Base-by-base conservation (phyloP, 177 flowering plant genomes). In the Vitis hybrid region DNA sequence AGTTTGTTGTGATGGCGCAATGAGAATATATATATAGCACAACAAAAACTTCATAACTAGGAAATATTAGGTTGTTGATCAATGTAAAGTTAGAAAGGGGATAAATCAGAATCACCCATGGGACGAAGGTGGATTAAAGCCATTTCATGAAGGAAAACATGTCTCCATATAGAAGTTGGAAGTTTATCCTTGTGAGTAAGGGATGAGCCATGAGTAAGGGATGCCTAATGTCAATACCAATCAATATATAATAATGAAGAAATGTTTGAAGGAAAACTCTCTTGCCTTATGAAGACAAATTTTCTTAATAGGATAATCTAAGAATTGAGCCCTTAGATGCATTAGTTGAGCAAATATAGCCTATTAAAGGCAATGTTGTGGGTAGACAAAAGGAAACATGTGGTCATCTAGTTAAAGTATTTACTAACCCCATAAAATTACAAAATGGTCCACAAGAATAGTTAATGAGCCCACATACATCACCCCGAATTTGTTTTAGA, bases 1-100 rank as follows among this genome's bases (percentile, higher is more conserved):
- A 26, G 29, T 26, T 0, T 26, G 0, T 26, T 26, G 29, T 26
- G 29, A 26, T 26, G 0, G 29, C 0, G 0, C 0, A 26, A 26
- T 26, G 29, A 26, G 29, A 26, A 26, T 26, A 26, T 0, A 26
- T 26, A 26, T 26, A 26, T 26, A 26, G 29, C 29, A 26, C 29
- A 26, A 26, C 29, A 26, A 3, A 26, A 26, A 3, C 29, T 26
- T 26, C 29, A 26, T 26, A 26, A 26, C 29, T 26, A 26, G 4
- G 29, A 26, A 26, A 26, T 26, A 3, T 26, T 26, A 26, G 29
- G 29, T 26, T 26, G 29, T 26, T 26, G 29, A 26, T 26, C 29
- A 26, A 26, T 26, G 29, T 26, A 26, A 26, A 26, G 29, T 26
- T 26, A 26, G 29, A 26, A 26, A 26, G 29, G 29, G 29, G 29